Percentiles rank a stretch among this genome's conserved stretches.
Conservation (phyloP, 1,284 basidiomycete species). For the Boletus sp. region DNA sequence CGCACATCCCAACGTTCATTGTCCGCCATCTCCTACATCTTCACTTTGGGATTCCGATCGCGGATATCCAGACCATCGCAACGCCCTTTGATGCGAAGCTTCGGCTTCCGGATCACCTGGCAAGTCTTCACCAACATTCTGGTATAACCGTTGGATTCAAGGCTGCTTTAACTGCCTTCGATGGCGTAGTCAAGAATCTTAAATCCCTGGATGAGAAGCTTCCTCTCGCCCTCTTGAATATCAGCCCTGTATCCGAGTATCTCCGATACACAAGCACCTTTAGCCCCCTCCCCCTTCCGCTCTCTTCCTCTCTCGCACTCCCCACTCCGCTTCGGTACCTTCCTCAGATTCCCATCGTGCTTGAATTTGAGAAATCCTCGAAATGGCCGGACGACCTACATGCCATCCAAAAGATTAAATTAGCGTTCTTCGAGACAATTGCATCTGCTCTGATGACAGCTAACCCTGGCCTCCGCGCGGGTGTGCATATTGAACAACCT, state of each 20-base stretch:
- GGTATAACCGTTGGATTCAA: slow-evolving; percentile 68
- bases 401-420: slow-evolving; percentile 93
- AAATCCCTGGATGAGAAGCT: slow-evolving; percentile 78
- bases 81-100: slow-evolving; percentile 66
- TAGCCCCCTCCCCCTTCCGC: slow-evolving; percentile 56
- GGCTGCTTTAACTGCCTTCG: slow-evolving; percentile 77
- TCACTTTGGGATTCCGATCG: slow-evolving; percentile 67
- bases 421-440: slow-evolving; percentile 86
- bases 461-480: slow-evolving; percentile 52
- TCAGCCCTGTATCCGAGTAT: slow-evolving; percentile 71
- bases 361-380: slow-evolving; percentile 90
- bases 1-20: slow-evolving; percentile 75
- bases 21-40: slow-evolving; percentile 70
- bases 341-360: slow-evolving; percentile 67
- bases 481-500: slow-evolving; percentile 56
- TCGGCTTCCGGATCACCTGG: slow-evolving; percentile 59
- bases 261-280: slow-evolving; percentile 87
- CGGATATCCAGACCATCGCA: slow-evolving; percentile 58
- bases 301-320: slow-evolving; percentile 47
- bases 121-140: slow-evolving; percentile 48
- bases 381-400: slow-evolving; percentile 95
- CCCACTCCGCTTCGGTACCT: slow-evolving; percentile 63
- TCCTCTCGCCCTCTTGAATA: slow-evolving; percentile 78
- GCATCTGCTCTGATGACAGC: slow-evolving; percentile 61
- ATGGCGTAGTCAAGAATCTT: slow-evolving; percentile 74